phyloP scores from a whole-genome alignment of 352 stramenopile genomes.

The Phytopythium oedochilum region DNA sequence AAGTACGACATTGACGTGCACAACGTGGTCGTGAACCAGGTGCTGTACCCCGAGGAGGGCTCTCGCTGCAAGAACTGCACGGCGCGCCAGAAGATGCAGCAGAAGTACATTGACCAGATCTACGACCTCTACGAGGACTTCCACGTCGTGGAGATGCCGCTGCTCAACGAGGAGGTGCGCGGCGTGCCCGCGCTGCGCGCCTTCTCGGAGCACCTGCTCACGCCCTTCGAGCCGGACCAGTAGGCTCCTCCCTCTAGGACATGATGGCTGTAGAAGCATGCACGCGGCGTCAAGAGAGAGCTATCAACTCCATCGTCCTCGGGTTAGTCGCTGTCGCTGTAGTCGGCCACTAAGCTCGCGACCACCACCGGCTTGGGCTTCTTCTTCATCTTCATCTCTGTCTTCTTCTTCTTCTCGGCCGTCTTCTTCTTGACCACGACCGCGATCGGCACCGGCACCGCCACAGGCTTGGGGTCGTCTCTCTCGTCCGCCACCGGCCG shows the following conservation, averaged over 20 bases:
- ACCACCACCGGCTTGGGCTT: conserved; percentile 27
- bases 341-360: conserved; percentile 62
- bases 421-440: conserved; percentile 34
- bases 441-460: conserved; percentile 12
- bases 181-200: conserved; percentile 91
- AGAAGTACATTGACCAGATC: conserved; percentile 99
- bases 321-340: conserved; percentile 68
- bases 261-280: conserved; percentile 6
- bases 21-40: conserved; percentile 99
- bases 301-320: not conserved
- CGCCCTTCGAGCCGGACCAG: conserved; percentile 86
- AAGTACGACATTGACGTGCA: conserved; percentile 99
- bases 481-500: conserved; percentile 11
- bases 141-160: conserved; percentile 98
- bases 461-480: conserved; percentile 6
- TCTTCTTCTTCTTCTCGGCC: conserved; percentile 20
- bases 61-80: conserved; percentile 91
- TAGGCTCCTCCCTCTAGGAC: conserved; percentile 12
- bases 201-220: conserved; percentile 94
- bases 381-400: conserved; percentile 20
- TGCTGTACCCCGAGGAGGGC: conserved; percentile 89
- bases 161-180: conserved; percentile 98
- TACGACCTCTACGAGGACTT: conserved; percentile 99
- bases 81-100: conserved; percentile 98
- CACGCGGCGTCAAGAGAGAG: not conserved